Base-by-base conservation (phyloP, 2,329 filamentous ascomycete genomes). In the Claviceps maximensis region DNA sequence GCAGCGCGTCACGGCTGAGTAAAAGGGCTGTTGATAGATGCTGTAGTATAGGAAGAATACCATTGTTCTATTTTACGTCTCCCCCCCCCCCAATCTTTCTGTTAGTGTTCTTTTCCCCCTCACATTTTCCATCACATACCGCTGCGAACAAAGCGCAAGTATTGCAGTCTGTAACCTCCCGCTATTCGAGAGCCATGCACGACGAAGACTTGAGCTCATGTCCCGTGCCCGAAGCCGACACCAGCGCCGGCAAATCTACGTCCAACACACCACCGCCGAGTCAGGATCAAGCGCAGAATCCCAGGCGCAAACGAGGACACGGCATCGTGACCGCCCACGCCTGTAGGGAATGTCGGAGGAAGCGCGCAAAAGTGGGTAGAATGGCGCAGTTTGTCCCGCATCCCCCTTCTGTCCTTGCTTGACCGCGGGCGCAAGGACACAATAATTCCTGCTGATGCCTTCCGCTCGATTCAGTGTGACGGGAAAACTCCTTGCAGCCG, bases 271-370 rank as follows among this genome's bases (percentile, higher is more conserved):
- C 42, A 8, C 21, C 42, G 23, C n/a, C n/a, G n/a, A n/a, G n/a
- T n/a, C n/a, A n/a, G n/a, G 27, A 7, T 45, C 42, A 4, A 25
- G 13, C 23, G 15, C 21, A 45, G 23, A 33, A 33, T 33, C 7
- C 5, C 2, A 80, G 79, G 61, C 68, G 77, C 23, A 70, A 74
- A 49, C 71, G 77, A 47, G 77, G 77, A 1, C 59, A 76, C 12
- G 77, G 77, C 19, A 65, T 79, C 1, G 75, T 80, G 10, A 80
- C 77, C 6, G 75, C 76, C 45, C 80, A 79, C 63, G 77, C 77
- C 31, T 80, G 77, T 61, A 80, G 75, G 19, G 77, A 80, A 62
- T 80, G 77, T 59, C 73, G 77, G 53, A 80, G 79, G 67, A 80
- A 80, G 64, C 76, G 77, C 55, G 76, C 77, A 58, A 80, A 80